These are phyloP conservation scores for Torulaspora globosa DNA, from an alignment of 1,139 yeast genomes.

Conservation along the genomic window DNA sequence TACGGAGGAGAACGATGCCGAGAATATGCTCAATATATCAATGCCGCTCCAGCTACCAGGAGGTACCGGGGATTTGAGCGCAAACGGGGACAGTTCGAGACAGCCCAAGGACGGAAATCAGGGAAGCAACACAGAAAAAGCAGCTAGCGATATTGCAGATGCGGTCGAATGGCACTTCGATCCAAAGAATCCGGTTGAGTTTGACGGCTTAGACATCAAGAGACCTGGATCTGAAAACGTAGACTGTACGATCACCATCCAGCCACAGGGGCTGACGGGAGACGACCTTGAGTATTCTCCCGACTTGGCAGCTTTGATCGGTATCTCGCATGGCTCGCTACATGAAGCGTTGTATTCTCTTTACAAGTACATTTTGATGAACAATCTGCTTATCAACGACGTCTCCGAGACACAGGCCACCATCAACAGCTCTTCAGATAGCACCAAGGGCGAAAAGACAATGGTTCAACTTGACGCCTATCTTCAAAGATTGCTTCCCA, in stretches of 20 bases:
- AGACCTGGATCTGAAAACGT: conserved; percentile 70
- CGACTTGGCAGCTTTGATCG: conserved; percentile 65
- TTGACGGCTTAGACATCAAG: conserved; percentile 86
- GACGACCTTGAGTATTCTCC: conserved; percentile 57
- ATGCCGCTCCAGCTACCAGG: conserved; percentile 11
- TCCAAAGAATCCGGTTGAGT: conserved; percentile 49
- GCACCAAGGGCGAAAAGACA: conserved; percentile 46
- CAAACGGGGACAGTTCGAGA: conserved; percentile 8
- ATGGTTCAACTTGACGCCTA: conserved; percentile 66
- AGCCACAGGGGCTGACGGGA: conserved; percentile 69
- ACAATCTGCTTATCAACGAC: conserved; percentile 28
- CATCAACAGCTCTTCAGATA: conserved; percentile 17
- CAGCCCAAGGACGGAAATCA: conserved; percentile 5
- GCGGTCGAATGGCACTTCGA: conserved; percentile 69
- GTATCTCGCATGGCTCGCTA: conserved; percentile 73
- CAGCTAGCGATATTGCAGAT: conserved; percentile 20
- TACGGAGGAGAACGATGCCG: conserved; percentile 26
- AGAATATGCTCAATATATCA: conserved; percentile 8
- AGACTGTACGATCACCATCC: conserved; percentile 67
- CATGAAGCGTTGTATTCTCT: conserved; percentile 80
- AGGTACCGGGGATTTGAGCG: conserved; percentile 9
- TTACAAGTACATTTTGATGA: conserved; percentile 66
- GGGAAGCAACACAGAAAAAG: conserved; percentile 4
- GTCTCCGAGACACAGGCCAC: conserved; percentile 12
- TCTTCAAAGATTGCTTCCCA: conserved; percentile 52